These are phyloP conservation scores for Tremellales sp. DNA, from an alignment of 1,284 basidiomycete genomes.

Conservation along the genomic window DNA sequence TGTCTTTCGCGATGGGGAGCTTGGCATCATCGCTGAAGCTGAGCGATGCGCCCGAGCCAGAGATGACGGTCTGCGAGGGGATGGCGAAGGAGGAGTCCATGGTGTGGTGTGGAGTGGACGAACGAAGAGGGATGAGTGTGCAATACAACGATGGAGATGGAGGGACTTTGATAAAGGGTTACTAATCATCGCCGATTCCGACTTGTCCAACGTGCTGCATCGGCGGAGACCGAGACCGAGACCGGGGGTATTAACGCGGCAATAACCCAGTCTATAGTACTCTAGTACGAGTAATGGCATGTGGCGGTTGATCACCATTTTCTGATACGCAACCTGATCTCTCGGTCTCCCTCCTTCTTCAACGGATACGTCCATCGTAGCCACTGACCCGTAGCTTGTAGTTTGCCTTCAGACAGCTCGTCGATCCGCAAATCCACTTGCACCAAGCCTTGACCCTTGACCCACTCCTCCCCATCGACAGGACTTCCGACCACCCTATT, in stretches of 20 bases:
- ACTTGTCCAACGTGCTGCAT: no score
- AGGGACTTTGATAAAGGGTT: no score
- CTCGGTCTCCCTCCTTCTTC: background rate
- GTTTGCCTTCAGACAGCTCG: constrained; percentile 7
- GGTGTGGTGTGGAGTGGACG: background rate
- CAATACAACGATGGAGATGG: no score
- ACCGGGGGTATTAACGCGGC: no score
- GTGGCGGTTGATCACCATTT: no score
- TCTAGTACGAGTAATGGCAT: no score
- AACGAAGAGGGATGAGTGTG: background rate
- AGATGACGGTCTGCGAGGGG: constrained; percentile 7
- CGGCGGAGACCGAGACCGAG: no score
- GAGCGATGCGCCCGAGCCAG: constrained; percentile 5
- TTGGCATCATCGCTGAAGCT: constrained; percentile 4
- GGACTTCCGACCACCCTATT: constrained; percentile 12
- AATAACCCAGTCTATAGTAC: no score
- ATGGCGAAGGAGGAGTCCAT: constrained; percentile 20
- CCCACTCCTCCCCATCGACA: constrained; percentile 16
- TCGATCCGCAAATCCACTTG: constrained; percentile 23
- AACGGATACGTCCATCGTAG: background rate
- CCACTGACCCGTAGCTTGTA: background rate
- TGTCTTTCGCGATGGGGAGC: constrained; percentile 54
- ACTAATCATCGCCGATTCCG: no score
- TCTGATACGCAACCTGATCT: background rate
- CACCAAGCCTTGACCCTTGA: constrained; percentile 13